Base-by-base conservation (phyloP, 2,329 filamentous ascomycete species). In the Cladosporium sphaerospermum region DNA sequence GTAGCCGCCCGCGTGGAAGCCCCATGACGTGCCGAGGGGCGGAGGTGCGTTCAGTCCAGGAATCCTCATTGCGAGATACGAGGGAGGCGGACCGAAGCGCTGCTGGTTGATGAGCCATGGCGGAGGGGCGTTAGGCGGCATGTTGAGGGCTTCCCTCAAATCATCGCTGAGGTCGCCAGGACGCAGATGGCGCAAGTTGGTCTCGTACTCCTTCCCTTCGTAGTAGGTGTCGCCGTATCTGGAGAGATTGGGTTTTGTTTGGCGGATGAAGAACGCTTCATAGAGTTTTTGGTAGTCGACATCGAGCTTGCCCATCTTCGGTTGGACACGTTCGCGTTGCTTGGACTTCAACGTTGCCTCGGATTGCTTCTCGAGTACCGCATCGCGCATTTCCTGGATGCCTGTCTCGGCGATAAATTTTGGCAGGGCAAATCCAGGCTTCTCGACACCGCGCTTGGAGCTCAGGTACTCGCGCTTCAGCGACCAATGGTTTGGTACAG, bases 211-310 rank as follows among this genome's bases (percentile, higher is more conserved):
- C 70, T 99, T 99, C 67, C 93, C 93, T 72, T 99, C 93, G 69
- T 97, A 97, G 71, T 99, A 99, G n/a, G 99, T 91, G 70, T 99
- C 93, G 39, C 93, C 93, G 63, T 96, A 99, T 41, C 91, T 82
- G 32, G 93, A 97, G 58, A 99, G 75, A 62, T 90, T 85, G 0
- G 93, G 93, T 72, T 99, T 99, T 39, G 89, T 95, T 73, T 99
- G 93, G 68, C 96, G 95, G 55, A 90, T 83, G 77, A 99, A 99
- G 76, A 99, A 99, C 3, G 93, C 93, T 68, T 97, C 93, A 73
- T 97, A 97, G 52, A 97, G 83, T 70, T 93, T 96, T 67, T 96
- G 89, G 70, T 99, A 99, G 71, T 99, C 93, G 61, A 99, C 97
- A 69, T 99, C 93, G 47, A 99, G 78, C 70, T 93, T 95, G 57